These are phyloP conservation scores for Yamadazyma diospyri DNA, from an alignment of 1,139 yeast genomes.

Conservation along the genomic window DNA sequence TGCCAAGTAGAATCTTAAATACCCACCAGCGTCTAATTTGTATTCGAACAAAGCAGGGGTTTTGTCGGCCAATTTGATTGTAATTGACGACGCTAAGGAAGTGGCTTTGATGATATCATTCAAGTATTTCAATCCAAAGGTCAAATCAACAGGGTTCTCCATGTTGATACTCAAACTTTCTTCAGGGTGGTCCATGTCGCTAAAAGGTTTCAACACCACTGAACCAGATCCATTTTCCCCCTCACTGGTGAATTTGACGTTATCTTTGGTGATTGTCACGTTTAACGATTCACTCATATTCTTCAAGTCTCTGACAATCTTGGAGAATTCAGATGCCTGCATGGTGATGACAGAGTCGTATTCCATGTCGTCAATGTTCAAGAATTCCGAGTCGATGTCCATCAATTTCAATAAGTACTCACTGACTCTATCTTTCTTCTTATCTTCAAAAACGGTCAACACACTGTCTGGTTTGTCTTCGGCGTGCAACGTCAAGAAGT, in stretches of 20 bases:
- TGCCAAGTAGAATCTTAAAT: conserved; percentile 92
- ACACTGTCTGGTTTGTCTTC: conserved; percentile 88
- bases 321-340: conserved; percentile 87
- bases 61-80: conserved; percentile 83
- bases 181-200: conserved; percentile 77
- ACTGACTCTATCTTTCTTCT: conserved; percentile 84
- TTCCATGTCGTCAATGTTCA: conserved; percentile 91
- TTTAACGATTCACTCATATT: conserved; percentile 84
- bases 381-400: conserved; percentile 95
- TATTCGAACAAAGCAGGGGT: conserved; percentile 94
- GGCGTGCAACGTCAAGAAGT: conserved; percentile 82
- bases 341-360: conserved; percentile 81
- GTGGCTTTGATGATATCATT: conserved; percentile 91
- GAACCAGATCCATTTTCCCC: conserved; percentile 93
- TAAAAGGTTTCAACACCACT: conserved; percentile 79
- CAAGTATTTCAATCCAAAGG: conserved; percentile 89
- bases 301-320: conserved; percentile 83
- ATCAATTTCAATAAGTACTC: conserved; percentile 89
- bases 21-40: conserved; percentile 83
- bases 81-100: conserved; percentile 68
- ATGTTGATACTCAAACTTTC: conserved; percentile 72
- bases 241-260: conserved; percentile 84
- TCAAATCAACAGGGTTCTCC: conserved; percentile 82
- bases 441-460: conserved; percentile 83
- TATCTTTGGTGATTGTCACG: conserved; percentile 85